Base-by-base conservation (phyloP, 2,329 filamentous ascomycete species). In the Chaetomium strumarium region DNA sequence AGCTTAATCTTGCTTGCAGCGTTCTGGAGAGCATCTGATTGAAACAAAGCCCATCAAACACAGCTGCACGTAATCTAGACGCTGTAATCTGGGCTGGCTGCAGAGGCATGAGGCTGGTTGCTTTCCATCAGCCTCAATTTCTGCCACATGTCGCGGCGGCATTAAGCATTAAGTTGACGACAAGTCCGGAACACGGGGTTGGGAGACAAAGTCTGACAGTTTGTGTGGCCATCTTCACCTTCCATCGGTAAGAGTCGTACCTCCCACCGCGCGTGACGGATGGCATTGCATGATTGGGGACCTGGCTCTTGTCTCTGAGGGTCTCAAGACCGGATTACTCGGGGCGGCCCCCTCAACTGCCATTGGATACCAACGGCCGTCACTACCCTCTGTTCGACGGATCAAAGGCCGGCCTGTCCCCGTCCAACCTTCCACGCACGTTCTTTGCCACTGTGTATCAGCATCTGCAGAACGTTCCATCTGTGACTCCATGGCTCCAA, bases 1-100 rank as follows among this genome's bases (percentile, higher is more conserved):
- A 53, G 51, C 54, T 53, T 53, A 53, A 51, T 45, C 24, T 53
- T 43, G 34, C 7, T n/a, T 16, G 34, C n/a, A n/a, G n/a, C n/a
- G n/a, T n/a, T 8, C 24, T n/a, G 34, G 12, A 14, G 16, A 8
- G 12, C 34, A 37, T 5, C 33, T 8, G 13, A 37, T 37, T 16
- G 34, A 37, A 37, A 37, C 34, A 37, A 37, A 34, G 33, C 11
- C 11, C 11, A 34, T 5, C 33, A 34, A n/a, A 5, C n/a, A 8
- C 12, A 20, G 7, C 34, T 51, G 49, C 49, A 51, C 9, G 49
- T 46, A 46, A 46, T 46, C 14, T 51, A 36, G 29, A 33, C 24
- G 24, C 24, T 24, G 24, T 24, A 7, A 13, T 6, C 24, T 30
- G 42, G 48, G 12, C 12, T 36, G 41, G 31, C 41, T 20, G 40